A percentile compares a stretch with the other conserved stretches of the same genome.
These are phyloP conservation scores for Cryphonectria parasitica DNA, from an alignment of 2,329 filamentous ascomycete species.

Conservation along the genomic window DNA sequence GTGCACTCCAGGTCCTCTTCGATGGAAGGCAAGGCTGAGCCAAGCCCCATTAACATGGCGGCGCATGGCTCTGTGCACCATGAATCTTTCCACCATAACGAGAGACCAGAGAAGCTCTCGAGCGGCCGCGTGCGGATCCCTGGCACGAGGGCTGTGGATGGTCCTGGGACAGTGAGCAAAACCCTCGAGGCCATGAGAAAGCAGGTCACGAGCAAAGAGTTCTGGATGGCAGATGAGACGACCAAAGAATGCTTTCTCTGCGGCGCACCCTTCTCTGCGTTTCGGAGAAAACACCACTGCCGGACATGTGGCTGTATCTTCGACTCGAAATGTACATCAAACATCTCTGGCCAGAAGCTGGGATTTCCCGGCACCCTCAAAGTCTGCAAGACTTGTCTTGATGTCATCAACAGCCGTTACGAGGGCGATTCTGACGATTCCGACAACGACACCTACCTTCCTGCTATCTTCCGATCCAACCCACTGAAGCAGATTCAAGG, in stretches of 20 bases:
- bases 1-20: conserved; percentile 62
- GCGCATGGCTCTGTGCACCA: conserved; percentile 63
- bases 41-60: conserved; percentile 61
- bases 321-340: conserved; percentile 90
- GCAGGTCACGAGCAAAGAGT: conserved; percentile 90
- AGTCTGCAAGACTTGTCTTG: conserved; percentile 91
- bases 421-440: conserved; percentile 89
- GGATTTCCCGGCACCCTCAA: conserved; percentile 82
- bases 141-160: conserved; percentile 60
- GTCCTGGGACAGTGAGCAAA: conserved; percentile 62
- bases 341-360: conserved; percentile 87
- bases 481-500: conserved; percentile 48
- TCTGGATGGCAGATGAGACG: conserved; percentile 99
- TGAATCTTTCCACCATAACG: conserved; percentile 56
- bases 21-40: conserved; percentile 59
- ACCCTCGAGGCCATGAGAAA: conserved; percentile 75
- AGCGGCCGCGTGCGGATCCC: conserved; percentile 57
- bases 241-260: conserved; percentile 97
- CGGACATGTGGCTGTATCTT: conserved; percentile 98
- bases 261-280: conserved; percentile 87
- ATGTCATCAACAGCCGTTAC: conserved; percentile 86
- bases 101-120: conserved; percentile 48
- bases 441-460: conserved; percentile 72
- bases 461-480: conserved; percentile 63
- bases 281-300: conserved; percentile 95